Evolutionary conservation across 164 flowering plant species (phyloP).

Genomic region (Paratinospora sagittata): DNA sequence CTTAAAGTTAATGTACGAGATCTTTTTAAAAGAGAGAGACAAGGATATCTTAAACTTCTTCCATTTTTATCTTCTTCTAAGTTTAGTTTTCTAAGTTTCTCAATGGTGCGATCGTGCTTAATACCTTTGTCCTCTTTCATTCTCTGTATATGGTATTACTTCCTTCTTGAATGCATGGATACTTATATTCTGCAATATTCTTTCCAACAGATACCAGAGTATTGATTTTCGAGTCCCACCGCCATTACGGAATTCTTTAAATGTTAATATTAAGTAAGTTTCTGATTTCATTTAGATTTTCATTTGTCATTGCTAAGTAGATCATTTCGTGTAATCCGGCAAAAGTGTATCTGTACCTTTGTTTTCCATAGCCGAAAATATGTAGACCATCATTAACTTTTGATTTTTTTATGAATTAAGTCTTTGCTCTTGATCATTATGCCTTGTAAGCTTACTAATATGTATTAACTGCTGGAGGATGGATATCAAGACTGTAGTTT

Average conservation of each 20-base stretch:
- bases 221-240: constrained; percentile 72
- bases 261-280: constrained; percentile 45
- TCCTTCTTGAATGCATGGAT: not conserved
- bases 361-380: not conserved
- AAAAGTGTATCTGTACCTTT: not conserved
- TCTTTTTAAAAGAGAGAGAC: no score
- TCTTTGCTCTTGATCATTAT: not conserved
- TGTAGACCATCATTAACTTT: not conserved
- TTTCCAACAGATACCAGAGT: constrained; percentile 61
- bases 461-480: not conserved
- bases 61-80: not conserved
- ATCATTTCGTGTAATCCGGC: not conserved
- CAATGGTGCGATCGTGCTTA: not conserved
- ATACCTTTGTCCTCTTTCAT: not conserved
- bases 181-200: not conserved
- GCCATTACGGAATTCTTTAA: constrained; percentile 38
- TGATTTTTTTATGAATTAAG: not conserved
- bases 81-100: not conserved
- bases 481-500: no score
- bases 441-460: not conserved
- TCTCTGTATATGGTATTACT: not conserved
- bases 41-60: no score
- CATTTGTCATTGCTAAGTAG: no score
- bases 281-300: not conserved
- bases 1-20: no score